Percentiles rank a stretch among this genome's conserved stretches.
Evolutionary conservation across 345 rosid genomes (phyloP).

Genomic region (Arabis alpina): DNA sequence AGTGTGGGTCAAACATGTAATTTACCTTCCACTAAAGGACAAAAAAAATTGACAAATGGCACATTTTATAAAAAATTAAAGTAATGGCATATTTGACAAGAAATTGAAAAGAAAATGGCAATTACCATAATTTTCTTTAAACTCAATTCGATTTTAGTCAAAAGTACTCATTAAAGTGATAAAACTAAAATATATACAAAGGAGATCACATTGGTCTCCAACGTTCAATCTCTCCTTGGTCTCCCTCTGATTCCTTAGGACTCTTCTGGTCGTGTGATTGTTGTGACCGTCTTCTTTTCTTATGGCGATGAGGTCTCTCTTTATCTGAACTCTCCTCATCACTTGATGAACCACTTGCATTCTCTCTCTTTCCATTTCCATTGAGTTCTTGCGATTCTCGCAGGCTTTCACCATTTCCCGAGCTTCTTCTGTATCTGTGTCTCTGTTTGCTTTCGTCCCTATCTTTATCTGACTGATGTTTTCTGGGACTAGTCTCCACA

Average conservation of each 20-base stretch:
- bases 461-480: conserved; percentile 15
- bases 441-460: conserved; percentile 27
- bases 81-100: too few relatives aligned
- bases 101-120: too few relatives aligned
- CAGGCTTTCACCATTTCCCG: conserved; percentile 15
- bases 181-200: conserved; percentile 14
- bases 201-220: conserved; percentile 41
- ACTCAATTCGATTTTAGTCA: background rate
- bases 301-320: conserved; percentile 35
- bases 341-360: conserved; percentile 34
- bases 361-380: conserved; percentile 12
- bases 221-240: conserved; percentile 32
- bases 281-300: conserved; percentile 41
- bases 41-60: too few relatives aligned
- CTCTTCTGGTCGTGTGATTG: conserved; percentile 23
- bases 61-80: too few relatives aligned
- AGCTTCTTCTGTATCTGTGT: conserved; percentile 27
- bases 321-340: conserved; percentile 32
- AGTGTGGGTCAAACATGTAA: too few relatives aligned
- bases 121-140: too few relatives aligned
- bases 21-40: too few relatives aligned
- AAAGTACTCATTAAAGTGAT: background rate
- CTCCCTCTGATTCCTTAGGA: conserved; percentile 19
- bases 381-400: conserved; percentile 18
- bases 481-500: conserved; percentile 7